Percentiles rank a stretch among this genome's conserved stretches.
Conservation (phyloP, 2,329 filamentous ascomycete genomes). For the Calonectria pauciramosa region DNA sequence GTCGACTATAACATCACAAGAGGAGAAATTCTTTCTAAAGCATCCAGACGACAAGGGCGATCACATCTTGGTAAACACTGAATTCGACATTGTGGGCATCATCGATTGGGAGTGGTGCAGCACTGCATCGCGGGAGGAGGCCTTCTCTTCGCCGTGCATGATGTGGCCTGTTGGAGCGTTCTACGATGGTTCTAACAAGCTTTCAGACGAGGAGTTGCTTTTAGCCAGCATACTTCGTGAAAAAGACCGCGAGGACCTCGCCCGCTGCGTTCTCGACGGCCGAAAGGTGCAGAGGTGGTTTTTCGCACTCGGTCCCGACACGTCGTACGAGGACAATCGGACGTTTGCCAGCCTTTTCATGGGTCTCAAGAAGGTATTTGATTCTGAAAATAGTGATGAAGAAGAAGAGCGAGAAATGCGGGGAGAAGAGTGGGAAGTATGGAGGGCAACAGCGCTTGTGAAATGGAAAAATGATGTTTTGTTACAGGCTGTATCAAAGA, state of each 20-base stretch:
- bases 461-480: background rate
- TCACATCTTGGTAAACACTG: background rate
- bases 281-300: background rate
- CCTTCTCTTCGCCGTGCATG: background rate
- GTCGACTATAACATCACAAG: background rate
- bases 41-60: background rate
- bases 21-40: background rate
- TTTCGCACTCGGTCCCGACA: background rate
- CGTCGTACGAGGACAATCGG: background rate
- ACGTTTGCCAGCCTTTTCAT: background rate
- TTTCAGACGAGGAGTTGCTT: background rate
- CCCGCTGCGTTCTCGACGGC: background rate
- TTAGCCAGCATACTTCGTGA: background rate
- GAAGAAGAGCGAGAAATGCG: background rate
- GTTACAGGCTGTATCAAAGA: background rate
- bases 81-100: background rate
- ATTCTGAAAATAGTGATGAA: background rate
- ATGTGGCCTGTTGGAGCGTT: background rate
- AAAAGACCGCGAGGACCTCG: background rate
- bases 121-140: background rate
- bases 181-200: background rate
- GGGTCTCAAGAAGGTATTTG: background rate
- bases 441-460: background rate
- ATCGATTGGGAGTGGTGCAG: background rate
- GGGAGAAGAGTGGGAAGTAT: background rate